Conservation (phyloP, 306 rosid species). For the Rosa multiflora region DNA sequence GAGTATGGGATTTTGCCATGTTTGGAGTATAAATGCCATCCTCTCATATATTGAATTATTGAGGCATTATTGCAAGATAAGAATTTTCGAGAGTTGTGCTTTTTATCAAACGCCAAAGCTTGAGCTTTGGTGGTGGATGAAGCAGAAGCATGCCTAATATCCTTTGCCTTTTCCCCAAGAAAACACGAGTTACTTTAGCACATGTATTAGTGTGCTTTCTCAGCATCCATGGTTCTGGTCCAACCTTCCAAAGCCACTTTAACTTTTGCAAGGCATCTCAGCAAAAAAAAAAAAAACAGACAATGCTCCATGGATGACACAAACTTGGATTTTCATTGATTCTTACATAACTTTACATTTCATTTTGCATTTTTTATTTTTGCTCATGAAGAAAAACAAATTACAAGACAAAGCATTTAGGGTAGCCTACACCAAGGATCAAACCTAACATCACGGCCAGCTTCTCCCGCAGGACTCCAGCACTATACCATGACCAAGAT, state of each 20-base stretch:
- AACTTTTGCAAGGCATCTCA: constrained; percentile 27
- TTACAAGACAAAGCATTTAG: background rate
- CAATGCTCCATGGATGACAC: constrained; percentile 3
- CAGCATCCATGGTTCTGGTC: constrained; percentile 28
- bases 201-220: constrained; percentile 18
- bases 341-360: background rate
- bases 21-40: background rate
- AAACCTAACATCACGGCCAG: background rate
- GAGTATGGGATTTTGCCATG: background rate
- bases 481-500: background rate
- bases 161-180: constrained; percentile 21
- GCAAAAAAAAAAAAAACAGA: background rate
- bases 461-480: background rate
- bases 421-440: background rate
- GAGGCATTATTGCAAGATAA: background rate
- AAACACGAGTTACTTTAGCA: constrained; percentile 27
- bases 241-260: constrained; percentile 21
- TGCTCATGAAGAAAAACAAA: background rate
- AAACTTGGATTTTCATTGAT: background rate
- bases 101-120: background rate
- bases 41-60: background rate
- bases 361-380: background rate
- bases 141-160: constrained; percentile 14
- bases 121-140: background rate
- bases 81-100: background rate